Conservation (phyloP, 2,329 filamentous ascomycete genomes). For the Ascochyta rabiei region DNA sequence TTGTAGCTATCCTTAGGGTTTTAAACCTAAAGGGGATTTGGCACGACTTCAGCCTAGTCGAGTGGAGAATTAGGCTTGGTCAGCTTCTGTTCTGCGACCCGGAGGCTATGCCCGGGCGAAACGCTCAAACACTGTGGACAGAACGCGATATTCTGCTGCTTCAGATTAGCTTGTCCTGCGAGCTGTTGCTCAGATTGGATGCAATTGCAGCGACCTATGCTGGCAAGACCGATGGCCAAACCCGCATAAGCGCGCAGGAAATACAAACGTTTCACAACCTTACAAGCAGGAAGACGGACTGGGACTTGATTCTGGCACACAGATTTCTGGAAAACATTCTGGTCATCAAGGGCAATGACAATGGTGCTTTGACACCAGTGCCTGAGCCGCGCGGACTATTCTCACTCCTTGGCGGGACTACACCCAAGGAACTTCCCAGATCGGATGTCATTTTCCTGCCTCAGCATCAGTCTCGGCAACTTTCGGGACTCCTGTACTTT, state of each 20-base stretch:
- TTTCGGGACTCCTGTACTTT: constrained; percentile 59
- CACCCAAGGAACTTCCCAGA: constrained; percentile 26
- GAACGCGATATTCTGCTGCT: constrained; percentile 61
- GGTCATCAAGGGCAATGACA: constrained; percentile 41
- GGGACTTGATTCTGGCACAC: constrained; percentile 61
- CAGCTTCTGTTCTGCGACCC: constrained; percentile 70
- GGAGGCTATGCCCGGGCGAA: constrained; percentile 29
- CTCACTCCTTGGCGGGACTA: constrained; percentile 32
- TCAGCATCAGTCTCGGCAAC: constrained; percentile 48
- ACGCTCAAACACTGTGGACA: constrained; percentile 34
- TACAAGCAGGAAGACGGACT: constrained; percentile 60
- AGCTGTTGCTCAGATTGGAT: constrained; percentile 61
- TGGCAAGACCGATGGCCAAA: constrained; percentile 45
- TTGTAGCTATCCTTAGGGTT: constrained; percentile 69
- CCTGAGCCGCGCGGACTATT: constrained; percentile 38
- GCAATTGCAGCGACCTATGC: constrained; percentile 48
- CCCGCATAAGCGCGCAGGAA: constrained; percentile 52
- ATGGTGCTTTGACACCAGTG: constrained; percentile 17
- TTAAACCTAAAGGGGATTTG: constrained; percentile 70
- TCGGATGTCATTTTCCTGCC: constrained; percentile 43
- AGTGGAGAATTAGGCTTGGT: constrained; percentile 75
- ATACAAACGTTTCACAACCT: constrained; percentile 54
- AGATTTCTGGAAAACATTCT: constrained; percentile 60
- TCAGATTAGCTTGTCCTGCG: constrained; percentile 61
- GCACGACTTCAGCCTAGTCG: constrained; percentile 75